phyloP scores from a whole-genome alignment of 768 basidiomycete species.

The Leucosporidium creatinivorum region DNA sequence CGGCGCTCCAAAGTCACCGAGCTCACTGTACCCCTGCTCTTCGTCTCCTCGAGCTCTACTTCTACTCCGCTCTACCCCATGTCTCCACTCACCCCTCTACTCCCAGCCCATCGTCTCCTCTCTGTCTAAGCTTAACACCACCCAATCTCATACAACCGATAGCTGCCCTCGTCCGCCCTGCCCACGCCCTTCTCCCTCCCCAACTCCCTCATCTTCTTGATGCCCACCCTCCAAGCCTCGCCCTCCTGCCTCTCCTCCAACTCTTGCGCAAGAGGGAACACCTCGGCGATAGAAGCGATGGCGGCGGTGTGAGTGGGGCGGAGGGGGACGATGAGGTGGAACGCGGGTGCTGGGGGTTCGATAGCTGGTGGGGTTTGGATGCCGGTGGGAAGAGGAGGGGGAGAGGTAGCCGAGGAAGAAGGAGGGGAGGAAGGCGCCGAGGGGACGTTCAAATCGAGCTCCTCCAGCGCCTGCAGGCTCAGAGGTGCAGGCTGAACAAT shows the following conservation, averaged over 20 bases:
- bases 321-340: slow-evolving; percentile 69
- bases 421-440: slow-evolving; percentile 1
- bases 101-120: too few relatives aligned
- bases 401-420: background rate
- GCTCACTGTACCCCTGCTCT: too few relatives aligned
- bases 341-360: slow-evolving; percentile 46
- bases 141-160: slow-evolving; percentile 63
- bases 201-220: slow-evolving; percentile 50
- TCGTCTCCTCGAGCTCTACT: too few relatives aligned
- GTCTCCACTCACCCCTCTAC: too few relatives aligned
- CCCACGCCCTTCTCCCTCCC: slow-evolving; percentile 44
- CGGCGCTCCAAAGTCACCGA: too few relatives aligned
- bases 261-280: slow-evolving; percentile 21
- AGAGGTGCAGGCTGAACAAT: too few relatives aligned
- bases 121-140: slow-evolving; percentile 45
- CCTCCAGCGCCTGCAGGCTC: too few relatives aligned
- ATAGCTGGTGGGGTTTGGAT: background rate
- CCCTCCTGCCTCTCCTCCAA: background rate
- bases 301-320: slow-evolving; percentile 52
- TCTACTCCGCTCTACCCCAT: too few relatives aligned
- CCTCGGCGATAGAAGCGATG: slow-evolving; percentile 42
- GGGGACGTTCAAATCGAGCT: background rate
- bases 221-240: slow-evolving; percentile 43
- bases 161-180: slow-evolving; percentile 49
- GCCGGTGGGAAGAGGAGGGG: too few relatives aligned